Conservation (phyloP, 345 rosid genomes). For the Boechera retrofracta region DNA sequence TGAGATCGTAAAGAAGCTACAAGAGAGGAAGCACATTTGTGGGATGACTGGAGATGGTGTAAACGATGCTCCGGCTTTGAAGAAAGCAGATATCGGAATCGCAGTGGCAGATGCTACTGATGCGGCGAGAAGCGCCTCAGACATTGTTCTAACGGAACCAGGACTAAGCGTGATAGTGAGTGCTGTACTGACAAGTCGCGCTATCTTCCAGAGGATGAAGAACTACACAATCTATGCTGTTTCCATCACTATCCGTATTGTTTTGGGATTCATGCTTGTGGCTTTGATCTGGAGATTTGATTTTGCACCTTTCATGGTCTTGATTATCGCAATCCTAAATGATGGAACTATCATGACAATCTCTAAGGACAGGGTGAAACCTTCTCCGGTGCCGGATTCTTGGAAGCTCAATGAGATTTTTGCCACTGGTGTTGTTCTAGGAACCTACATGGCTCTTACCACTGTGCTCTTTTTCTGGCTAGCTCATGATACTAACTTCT, state of each 20-base stretch:
- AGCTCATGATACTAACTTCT: slow-evolving; percentile 61
- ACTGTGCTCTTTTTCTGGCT: slow-evolving; percentile 73
- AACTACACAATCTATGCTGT: slow-evolving; percentile 91
- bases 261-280: slow-evolving; percentile 75
- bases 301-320: slow-evolving; percentile 85
- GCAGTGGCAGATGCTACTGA: slow-evolving; percentile 89
- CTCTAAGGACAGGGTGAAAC: slow-evolving; percentile 79
- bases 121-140: slow-evolving; percentile 81
- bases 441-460: slow-evolving; percentile 70
- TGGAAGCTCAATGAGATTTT: slow-evolving; percentile 87
- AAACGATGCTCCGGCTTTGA: slow-evolving; percentile 82
- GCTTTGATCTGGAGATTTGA: slow-evolving; percentile 83
- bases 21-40: slow-evolving; percentile 76
- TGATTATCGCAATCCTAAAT: slow-evolving; percentile 78
- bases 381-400: slow-evolving; percentile 81
- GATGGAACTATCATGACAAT: slow-evolving; percentile 93
- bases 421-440: slow-evolving; percentile 72
- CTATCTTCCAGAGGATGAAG: slow-evolving; percentile 91
- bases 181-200: slow-evolving; percentile 81
- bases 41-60: slow-evolving; percentile 95
- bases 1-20: slow-evolving; percentile 77
- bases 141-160: slow-evolving; percentile 81
- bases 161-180: slow-evolving; percentile 79
- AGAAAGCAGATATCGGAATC: slow-evolving; percentile 83
- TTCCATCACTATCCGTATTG: slow-evolving; percentile 85